Conservation (phyloP, 176 grass and related monocot genomes). For the Melocanna baccifera region DNA sequence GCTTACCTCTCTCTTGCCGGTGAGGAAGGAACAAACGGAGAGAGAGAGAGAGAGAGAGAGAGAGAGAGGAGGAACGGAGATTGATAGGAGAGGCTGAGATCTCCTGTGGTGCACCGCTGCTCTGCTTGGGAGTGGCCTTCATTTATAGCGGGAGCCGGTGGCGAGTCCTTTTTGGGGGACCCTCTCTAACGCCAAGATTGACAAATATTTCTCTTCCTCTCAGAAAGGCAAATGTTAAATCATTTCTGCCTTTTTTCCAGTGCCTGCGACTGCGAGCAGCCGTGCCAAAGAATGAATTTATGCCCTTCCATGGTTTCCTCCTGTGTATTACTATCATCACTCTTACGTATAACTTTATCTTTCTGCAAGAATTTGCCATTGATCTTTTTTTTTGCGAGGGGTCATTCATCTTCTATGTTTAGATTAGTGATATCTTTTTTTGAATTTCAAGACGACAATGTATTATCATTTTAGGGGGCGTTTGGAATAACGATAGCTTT, state of each 20-base stretch:
- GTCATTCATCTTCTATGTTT: too few species aligned
- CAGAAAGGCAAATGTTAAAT: too few species aligned
- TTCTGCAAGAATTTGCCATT: too few species aligned
- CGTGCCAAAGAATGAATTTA: background rate
- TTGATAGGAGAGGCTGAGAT: background rate
- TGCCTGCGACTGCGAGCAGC: background rate
- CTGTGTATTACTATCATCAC: background rate
- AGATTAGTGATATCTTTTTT: too few species aligned
- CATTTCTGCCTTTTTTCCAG: background rate
- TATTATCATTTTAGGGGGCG: too few species aligned
- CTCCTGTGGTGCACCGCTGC: background rate
- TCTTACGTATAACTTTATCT: too few species aligned
- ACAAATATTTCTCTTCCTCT: too few species aligned
- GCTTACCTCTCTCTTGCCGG: constrained; percentile 10
- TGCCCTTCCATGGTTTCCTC: background rate
- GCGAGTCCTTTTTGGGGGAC: background rate
- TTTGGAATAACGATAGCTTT: too few species aligned
- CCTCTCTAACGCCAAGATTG: too few species aligned
- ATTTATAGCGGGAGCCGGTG: background rate
- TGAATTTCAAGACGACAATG: too few species aligned
- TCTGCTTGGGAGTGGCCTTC: background rate
- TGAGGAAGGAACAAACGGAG: background rate
- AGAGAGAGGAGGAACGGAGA: background rate
- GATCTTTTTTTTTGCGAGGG: too few species aligned
- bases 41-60: background rate